phyloP scores from a whole-genome alignment of 1,284 basidiomycete genomes.

The Ustilago esculenta region DNA sequence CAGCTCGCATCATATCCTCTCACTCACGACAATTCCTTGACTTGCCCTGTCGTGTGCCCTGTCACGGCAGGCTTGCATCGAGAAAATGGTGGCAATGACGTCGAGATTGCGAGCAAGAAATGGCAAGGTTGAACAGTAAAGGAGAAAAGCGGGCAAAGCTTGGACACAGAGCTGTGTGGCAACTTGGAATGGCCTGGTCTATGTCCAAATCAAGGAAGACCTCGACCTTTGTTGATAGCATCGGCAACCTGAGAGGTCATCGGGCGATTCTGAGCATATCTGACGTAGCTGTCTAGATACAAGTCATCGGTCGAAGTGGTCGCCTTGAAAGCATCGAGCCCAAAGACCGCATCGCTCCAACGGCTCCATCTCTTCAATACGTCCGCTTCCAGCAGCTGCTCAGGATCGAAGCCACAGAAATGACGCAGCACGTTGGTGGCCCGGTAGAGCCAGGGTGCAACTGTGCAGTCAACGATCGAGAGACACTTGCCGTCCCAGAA shows the following conservation, averaged over 20 bases:
- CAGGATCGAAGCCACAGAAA: slow-evolving; percentile 74
- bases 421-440: slow-evolving; percentile 75
- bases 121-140: no score
- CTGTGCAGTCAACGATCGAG: slow-evolving; percentile 77
- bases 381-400: slow-evolving; percentile 68
- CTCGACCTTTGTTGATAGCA: slow-evolving; percentile 56
- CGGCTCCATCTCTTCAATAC: slow-evolving; percentile 72
- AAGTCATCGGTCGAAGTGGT: slow-evolving; percentile 78
- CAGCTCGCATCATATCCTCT: no score
- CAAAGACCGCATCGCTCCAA: slow-evolving; percentile 73
- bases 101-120: no score
- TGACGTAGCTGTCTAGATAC: slow-evolving; percentile 77
- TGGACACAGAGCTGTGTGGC: no score
- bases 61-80: no score
- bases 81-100: no score
- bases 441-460: slow-evolving; percentile 79
- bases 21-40: no score
- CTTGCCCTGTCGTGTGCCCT: no score
- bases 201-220: slow-evolving; percentile 24
- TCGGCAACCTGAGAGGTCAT: slow-evolving; percentile 57
- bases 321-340: slow-evolving; percentile 74
- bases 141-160: no score
- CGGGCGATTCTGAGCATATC: slow-evolving; percentile 57
- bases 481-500: slow-evolving; percentile 74
- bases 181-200: no score